Base-by-base conservation (phyloP, 2,329 filamentous ascomycete genomes). In the Byssoonygena ceratinophila region DNA sequence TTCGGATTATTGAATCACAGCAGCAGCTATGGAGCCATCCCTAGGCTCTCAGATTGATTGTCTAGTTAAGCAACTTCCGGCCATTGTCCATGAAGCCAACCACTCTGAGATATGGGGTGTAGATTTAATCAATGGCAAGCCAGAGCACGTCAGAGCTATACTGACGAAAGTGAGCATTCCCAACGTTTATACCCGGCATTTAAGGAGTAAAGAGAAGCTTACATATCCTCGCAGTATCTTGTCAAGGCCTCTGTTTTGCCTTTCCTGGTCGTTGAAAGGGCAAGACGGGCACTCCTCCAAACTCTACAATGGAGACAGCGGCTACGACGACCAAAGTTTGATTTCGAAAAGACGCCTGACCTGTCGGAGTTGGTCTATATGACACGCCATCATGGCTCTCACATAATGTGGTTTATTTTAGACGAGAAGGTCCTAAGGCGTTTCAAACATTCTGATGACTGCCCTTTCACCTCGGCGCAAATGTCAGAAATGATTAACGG, bases 61-160 rank as follows among this genome's bases (percentile, higher is more conserved):
- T 6, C n/a, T 37, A 3, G 2, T 37, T 4, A 3, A 4, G 14
- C 34, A 37, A n/a, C 34, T 37, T 9, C 34, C 34, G 14, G 9
- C 14, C 34, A 16, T 37, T n/a, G 14, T 37, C n/a, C 2, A 9
- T 16, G 4, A 16, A n/a, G 34, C 32, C 1, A 16, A 8, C 14
- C 36, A 50, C 25, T 43, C 34, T 22, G 31, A 54, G 12, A 36
- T 50, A 18, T 54, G 52, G 46, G 52, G 52, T 20, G 31, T 54
- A 7, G 39, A 54, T 22, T 16, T 54, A 8, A 14, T 31, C 23
- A 43, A 54, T n/a, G 46, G 39, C 16, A 34, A 39, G 22, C 39
- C 2, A 14, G n/a, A 45, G 27, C 37, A 50, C 16, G 20, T 40
- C 36, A 11, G 50, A 11, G 37, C 39, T 25, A 46, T 54, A 16